Percentiles rank a stretch among this genome's conserved stretches.
phyloP scores from a whole-genome alignment of 2,329 filamentous ascomycete species.

The Trichophaea hybrida region DNA sequence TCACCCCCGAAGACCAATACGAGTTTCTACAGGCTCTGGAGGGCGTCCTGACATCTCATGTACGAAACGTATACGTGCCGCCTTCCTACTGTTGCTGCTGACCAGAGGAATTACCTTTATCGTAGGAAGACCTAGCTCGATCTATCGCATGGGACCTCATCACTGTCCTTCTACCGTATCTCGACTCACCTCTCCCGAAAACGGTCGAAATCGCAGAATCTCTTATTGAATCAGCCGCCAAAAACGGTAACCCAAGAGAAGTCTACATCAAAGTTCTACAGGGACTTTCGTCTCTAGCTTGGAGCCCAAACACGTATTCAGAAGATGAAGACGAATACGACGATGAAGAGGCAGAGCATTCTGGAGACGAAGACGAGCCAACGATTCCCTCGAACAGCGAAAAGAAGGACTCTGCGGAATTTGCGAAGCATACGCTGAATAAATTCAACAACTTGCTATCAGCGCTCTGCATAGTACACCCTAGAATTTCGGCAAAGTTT shows the following conservation, averaged over 20 bases:
- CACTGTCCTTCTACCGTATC: conserved; percentile 53
- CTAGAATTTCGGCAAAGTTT: conserved; percentile 59
- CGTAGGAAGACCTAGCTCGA: conserved; percentile 42
- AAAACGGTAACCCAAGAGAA: conserved; percentile 65
- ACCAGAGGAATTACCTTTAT: not conserved
- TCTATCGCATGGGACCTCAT: conserved; percentile 78
- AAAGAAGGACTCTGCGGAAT: not conserved
- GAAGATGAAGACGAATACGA: conserved; percentile 29
- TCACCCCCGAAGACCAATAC: conserved; percentile 19
- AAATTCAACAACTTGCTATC: conserved; percentile 57
- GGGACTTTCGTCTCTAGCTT: conserved; percentile 46
- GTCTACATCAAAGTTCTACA: conserved; percentile 70
- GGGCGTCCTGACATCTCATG: conserved; percentile 19
- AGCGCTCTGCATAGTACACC: conserved; percentile 59
- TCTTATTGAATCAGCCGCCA: conserved; percentile 60
- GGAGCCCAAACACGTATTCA: conserved; percentile 34
- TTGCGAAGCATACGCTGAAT: conserved; percentile 21
- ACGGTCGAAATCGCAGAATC: conserved; percentile 36
- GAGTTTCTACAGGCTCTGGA: conserved; percentile 17
- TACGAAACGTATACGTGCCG: not conserved
- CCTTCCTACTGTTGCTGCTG: not conserved
- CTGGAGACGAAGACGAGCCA: conserved; percentile 14
- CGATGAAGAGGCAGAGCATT: conserved; percentile 17
- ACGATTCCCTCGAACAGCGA: not conserved
- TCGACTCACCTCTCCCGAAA: conserved; percentile 35